A percentile compares a stretch with the other conserved stretches of the same genome.
phyloP scores from a whole-genome alignment of 169 alveolate species.

The Neospora caninum region DNA sequence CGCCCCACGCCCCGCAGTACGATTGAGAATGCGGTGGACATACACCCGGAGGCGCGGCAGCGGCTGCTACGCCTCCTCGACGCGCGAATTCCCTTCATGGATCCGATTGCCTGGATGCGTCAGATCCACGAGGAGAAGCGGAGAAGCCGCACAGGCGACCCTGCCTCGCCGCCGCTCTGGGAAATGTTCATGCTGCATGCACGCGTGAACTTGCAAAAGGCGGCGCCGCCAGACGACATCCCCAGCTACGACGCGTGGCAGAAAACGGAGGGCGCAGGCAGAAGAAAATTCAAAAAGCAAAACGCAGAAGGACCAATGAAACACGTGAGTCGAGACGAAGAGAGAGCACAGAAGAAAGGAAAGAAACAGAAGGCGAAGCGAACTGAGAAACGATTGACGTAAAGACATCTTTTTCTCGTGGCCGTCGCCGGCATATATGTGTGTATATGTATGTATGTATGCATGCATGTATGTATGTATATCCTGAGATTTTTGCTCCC shows the following conservation, averaged over 20 bases:
- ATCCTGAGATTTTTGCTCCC: no score
- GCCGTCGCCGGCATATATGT: not conserved
- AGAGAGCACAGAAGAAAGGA: not conserved
- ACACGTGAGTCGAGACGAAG: not conserved
- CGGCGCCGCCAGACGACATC: constrained; percentile 31
- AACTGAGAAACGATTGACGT: not conserved
- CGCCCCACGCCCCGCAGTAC: not conserved
- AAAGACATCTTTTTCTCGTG: no score
- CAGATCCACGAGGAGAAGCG: not conserved
- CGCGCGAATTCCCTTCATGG: not conserved
- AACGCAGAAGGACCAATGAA: not conserved
- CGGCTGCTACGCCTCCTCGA: not conserved
- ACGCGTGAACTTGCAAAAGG: constrained; percentile 1
- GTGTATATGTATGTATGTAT: not conserved
- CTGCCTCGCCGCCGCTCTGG: not conserved
- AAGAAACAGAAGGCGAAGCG: not conserved
- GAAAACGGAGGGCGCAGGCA: constrained; percentile 3
- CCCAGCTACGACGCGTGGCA: constrained; percentile 1
- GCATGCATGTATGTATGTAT: no score
- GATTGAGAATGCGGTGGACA: not conserved
- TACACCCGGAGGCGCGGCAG: constrained; percentile 3
- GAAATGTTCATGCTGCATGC: constrained; percentile 37
- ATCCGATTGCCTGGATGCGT: not conserved
- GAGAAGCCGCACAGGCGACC: not conserved
- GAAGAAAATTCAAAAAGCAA: not conserved